Evolutionary conservation across 768 basidiomycete species (phyloP).

Genomic region (Roridomyces roridus): DNA sequence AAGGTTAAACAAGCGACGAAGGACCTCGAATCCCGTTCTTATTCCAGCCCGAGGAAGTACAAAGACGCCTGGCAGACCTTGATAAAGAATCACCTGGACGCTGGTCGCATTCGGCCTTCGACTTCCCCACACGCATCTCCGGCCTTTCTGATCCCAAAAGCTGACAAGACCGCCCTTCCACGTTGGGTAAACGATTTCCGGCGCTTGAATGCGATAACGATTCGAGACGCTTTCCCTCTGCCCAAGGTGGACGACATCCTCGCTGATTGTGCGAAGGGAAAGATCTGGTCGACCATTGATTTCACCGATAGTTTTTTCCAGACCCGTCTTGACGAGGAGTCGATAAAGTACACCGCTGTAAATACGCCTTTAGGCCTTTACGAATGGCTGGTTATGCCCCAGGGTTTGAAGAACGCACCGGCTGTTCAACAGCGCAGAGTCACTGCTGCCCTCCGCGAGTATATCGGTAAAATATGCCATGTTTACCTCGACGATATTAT

Average conservation of each 20-base stretch:
- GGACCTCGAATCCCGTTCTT: constrained; percentile 20
- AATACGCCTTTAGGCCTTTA: constrained; percentile 41
- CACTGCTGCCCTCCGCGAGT: constrained; percentile 28
- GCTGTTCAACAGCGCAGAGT: constrained; percentile 36
- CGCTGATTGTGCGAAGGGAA: constrained; percentile 38
- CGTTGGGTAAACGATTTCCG: constrained; percentile 44
- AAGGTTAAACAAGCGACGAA: constrained; percentile 24
- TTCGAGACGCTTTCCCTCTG: constrained; percentile 36
- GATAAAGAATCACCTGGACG: constrained; percentile 34
- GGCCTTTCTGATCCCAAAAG: constrained; percentile 44
- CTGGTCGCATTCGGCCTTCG: constrained; percentile 33
- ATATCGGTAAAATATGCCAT: constrained; percentile 40
- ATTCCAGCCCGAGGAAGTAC: constrained; percentile 38
- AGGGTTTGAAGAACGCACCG: constrained; percentile 30
- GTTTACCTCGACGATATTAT: constrained; percentile 46
- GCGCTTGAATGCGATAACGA: constrained; percentile 35
- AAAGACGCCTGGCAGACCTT: constrained; percentile 33
- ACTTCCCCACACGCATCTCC: constrained; percentile 37
- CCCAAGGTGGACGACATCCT: constrained; percentile 39
- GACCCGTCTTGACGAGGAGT: constrained; percentile 32
- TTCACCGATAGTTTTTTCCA: constrained; percentile 49
- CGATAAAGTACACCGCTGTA: constrained; percentile 39
- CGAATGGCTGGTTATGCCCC: constrained; percentile 36
- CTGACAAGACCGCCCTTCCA: constrained; percentile 32
- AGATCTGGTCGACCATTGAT: constrained; percentile 39